Conservation (phyloP, 495 filamentous ascomycete genomes). For the Aspergillus affinis region DNA sequence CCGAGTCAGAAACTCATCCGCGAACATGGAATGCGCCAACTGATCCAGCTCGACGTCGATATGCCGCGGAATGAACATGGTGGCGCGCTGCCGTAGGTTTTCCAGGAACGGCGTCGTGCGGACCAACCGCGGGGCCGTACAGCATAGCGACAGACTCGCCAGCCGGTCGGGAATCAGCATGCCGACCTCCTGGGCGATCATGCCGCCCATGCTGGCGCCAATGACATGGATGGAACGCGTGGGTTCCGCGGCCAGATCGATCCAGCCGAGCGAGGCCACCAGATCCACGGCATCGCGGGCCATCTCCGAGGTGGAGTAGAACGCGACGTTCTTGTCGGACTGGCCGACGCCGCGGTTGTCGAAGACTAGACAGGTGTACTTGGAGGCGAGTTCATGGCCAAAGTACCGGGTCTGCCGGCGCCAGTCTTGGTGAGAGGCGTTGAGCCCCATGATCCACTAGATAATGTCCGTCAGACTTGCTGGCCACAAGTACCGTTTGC, state of each 20-base stretch:
- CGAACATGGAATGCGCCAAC: conserved; percentile 60
- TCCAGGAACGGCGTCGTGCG: conserved; percentile 60
- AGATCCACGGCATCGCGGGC: conserved; percentile 62
- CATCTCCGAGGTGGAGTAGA: conserved; percentile 49
- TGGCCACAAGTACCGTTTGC: not conserved
- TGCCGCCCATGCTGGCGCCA: conserved; percentile 77
- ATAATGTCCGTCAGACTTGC: not conserved
- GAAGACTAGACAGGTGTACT: conserved; percentile 70
- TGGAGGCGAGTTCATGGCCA: conserved; percentile 59
- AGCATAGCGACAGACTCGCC: conserved; percentile 60
- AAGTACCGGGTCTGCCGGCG: conserved; percentile 77
- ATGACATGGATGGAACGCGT: conserved; percentile 63
- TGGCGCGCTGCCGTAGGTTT: conserved; percentile 65
- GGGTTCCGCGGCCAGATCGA: conserved; percentile 60
- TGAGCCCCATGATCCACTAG: conserved; percentile 35
- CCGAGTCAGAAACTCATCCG: conserved; percentile 54
- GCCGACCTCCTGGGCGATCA: conserved; percentile 84
- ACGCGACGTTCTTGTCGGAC: conserved; percentile 67
- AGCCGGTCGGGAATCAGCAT: conserved; percentile 62
- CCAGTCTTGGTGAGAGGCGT: conserved; percentile 52
- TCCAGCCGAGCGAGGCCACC: conserved; percentile 57
- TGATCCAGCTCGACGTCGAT: conserved; percentile 56
- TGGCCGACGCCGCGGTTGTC: conserved; percentile 75
- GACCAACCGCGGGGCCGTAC: conserved; percentile 70
- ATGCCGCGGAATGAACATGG: conserved; percentile 62